phyloP scores from a whole-genome alignment of 495 filamentous ascomycete genomes.

The Pyrenopolyporus hunteri region DNA sequence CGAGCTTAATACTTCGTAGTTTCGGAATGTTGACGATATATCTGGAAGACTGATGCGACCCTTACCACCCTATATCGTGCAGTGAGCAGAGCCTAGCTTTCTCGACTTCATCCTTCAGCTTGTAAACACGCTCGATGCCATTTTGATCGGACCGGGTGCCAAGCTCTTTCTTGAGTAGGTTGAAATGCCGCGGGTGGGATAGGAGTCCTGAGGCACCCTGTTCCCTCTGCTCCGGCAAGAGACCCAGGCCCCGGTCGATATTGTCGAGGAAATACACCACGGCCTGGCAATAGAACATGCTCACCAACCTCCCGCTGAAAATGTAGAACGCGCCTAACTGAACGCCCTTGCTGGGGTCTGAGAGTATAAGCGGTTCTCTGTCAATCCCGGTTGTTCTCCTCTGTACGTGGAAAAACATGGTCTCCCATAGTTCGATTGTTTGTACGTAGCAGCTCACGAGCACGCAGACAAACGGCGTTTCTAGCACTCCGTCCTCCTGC shows the following conservation, averaged over 20 bases:
- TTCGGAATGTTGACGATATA: too few relatives aligned
- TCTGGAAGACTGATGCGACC: background rate
- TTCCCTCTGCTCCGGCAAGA: slow-evolving; percentile 19
- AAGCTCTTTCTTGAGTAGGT: slow-evolving; percentile 22
- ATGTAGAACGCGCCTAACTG: slow-evolving; percentile 33
- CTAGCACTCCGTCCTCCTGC: background rate
- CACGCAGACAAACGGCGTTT: slow-evolving; percentile 15
- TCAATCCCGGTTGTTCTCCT: slow-evolving; percentile 7
- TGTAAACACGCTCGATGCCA: slow-evolving; percentile 3
- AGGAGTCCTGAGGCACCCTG: slow-evolving; percentile 7
- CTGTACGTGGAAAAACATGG: slow-evolving; percentile 26
- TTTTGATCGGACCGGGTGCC: background rate
- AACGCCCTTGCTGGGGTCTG: slow-evolving; percentile 26
- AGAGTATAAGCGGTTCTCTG: background rate
- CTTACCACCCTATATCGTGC: slow-evolving; percentile 20
- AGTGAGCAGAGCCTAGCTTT: slow-evolving; percentile 7
- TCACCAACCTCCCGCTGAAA: slow-evolving; percentile 24
- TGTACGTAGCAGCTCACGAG: slow-evolving; percentile 34
- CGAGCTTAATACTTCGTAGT: too few relatives aligned
- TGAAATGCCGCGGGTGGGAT: slow-evolving; percentile 18
- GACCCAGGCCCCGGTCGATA: slow-evolving; percentile 29
- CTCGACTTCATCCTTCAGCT: slow-evolving; percentile 23
- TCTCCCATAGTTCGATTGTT: slow-evolving; percentile 25
- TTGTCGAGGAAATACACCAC: slow-evolving; percentile 32
- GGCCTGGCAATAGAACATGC: slow-evolving; percentile 34